Evolutionary conservation across 306 rosid genomes (phyloP).

Genomic region (Geum urbanum): DNA sequence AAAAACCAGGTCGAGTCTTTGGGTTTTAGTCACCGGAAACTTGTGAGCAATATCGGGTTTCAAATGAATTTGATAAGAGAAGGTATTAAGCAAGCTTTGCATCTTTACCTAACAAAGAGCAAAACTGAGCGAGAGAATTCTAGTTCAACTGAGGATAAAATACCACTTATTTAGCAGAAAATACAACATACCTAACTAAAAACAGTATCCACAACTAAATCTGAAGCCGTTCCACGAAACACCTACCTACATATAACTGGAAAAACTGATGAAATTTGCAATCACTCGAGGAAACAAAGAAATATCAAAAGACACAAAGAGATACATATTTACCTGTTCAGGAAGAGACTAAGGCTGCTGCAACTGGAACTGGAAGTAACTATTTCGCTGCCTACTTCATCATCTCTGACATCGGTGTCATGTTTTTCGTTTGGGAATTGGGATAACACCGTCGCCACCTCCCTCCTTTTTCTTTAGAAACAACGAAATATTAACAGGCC

Average conservation of each 20-base stretch:
- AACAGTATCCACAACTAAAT: background rate
- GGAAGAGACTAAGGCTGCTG: too few relatives aligned
- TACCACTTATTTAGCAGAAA: background rate
- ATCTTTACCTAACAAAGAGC: conserved; percentile 9
- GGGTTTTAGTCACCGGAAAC: conserved; percentile 30
- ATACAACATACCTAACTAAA: conserved; percentile 1
- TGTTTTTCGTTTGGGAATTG: too few relatives aligned
- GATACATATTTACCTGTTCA: too few relatives aligned
- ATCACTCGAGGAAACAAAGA: background rate
- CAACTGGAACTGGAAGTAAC: too few relatives aligned
- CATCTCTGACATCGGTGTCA: too few relatives aligned
- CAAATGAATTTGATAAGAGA: conserved; percentile 45
- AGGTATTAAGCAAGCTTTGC: conserved; percentile 51
- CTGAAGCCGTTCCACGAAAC: too few relatives aligned
- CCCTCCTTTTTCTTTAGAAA: too few relatives aligned
- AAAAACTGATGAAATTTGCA: background rate
- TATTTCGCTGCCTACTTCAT: too few relatives aligned
- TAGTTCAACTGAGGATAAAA: background rate
- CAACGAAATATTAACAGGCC: too few relatives aligned
- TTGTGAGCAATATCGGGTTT: conserved; percentile 28
- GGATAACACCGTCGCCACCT: too few relatives aligned
- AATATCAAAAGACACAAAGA: too few relatives aligned
- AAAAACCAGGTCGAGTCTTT: conserved; percentile 15
- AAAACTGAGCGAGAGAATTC: background rate
- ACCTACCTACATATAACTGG: too few relatives aligned